Base-by-base conservation (phyloP, 2,329 filamentous ascomycete species). In the Xylaria sp. region DNA sequence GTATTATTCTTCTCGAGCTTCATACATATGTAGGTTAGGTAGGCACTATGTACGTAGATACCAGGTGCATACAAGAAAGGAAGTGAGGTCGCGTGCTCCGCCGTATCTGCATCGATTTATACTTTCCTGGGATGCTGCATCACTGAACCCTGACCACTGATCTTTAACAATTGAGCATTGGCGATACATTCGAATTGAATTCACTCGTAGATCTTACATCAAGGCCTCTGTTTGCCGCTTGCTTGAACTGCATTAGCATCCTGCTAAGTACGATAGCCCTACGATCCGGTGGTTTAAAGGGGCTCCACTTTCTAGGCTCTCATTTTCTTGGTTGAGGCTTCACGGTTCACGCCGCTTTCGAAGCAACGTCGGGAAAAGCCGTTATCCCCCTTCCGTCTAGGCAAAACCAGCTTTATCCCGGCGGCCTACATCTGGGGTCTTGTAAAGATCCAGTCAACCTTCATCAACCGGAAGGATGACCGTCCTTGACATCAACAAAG, bases 401-500 rank as follows among this genome's bases (percentile, higher is more conserved):
- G 44, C 7, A 57, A 51, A 69, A n/a, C 23, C 23, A 59, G 41
- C 50, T 41, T 41, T 12, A 51, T 6, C 41, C 34, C 25, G 9
- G n/a, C 23, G 32, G 18, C 39, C 20, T 57, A 57, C 18, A 23
- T 34, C 52, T 39, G 61, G 41, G 10, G 37, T 32, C 39, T 52
- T 39, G 63, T 57, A 25, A 25, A 57, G 48, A 18, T n/a, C 41
- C 41, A 46, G 18, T 46, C 34, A 15, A 50, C 23, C 50, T 32
- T 13, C 41, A 37, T 2, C 18, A 39, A 10, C 48, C 13, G 23
- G 23, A 64, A 72, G 57, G 6, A 92, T 92, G 90, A 78, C 89
- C 52, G 79, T 91, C 75, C 87, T 95, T 76, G 91, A 94, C 80
- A 90, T 84, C 70, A 87, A 82, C 72, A 92, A 92, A 80, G 91